Percentiles rank a stretch among this genome's conserved stretches.
These are phyloP conservation scores for Biscogniauxia mediterranea DNA, from an alignment of 2,329 filamentous ascomycete genomes.

Conservation along the genomic window DNA sequence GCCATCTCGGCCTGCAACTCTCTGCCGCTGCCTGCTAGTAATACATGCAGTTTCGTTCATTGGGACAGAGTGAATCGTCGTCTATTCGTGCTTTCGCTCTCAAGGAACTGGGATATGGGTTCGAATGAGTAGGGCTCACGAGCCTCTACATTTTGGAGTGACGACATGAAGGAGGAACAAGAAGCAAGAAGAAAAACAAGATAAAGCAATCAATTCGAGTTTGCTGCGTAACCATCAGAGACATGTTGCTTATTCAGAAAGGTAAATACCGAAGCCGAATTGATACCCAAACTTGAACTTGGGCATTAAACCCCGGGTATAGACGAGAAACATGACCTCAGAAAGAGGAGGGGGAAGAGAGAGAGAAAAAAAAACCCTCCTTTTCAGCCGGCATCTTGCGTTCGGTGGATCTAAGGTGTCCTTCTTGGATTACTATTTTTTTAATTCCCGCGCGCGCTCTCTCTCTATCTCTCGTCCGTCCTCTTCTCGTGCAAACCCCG, in stretches of 20 bases:
- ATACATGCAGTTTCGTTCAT: conserved; percentile 17
- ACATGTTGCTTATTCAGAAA: conserved; percentile 18
- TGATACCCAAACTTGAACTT: conserved; percentile 33
- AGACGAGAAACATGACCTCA: conserved; percentile 5
- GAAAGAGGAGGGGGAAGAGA: conserved; percentile 1
- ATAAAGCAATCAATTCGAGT: neutral
- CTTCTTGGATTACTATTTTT: neutral
- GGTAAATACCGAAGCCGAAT: conserved; percentile 19
- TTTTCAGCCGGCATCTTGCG: neutral
- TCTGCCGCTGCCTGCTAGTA: conserved; percentile 21
- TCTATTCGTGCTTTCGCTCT: conserved; percentile 20
- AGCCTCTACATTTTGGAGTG: neutral
- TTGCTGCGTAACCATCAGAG: conserved; percentile 1
- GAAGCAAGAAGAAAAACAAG: neutral
- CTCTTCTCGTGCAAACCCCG: neutral
- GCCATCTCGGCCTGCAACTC: conserved; percentile 21
- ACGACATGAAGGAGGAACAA: neutral
- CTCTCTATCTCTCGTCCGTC: neutral
- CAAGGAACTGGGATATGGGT: conserved; percentile 8
- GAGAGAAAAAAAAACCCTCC: neutral
- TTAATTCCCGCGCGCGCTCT: neutral
- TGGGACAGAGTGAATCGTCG: conserved; percentile 13
- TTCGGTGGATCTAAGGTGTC: neutral
- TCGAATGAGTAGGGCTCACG: conserved; percentile 10
- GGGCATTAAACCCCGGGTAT: conserved; percentile 25